These are phyloP conservation scores for Xylaria flabelliformis DNA, from an alignment of 495 filamentous ascomycete species.

Conservation along the genomic window DNA sequence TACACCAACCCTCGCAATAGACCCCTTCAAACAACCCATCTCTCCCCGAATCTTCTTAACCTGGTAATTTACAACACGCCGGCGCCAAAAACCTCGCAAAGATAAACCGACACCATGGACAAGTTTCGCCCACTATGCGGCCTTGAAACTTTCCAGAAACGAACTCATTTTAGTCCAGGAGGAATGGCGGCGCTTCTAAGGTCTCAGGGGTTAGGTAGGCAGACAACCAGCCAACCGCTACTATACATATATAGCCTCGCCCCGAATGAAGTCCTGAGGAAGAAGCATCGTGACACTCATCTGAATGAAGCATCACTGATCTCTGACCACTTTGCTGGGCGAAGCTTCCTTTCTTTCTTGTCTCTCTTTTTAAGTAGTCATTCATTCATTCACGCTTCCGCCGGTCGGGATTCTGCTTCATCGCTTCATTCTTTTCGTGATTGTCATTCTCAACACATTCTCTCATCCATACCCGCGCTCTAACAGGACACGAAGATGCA, in stretches of 20 bases:
- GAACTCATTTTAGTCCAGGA: constrained; percentile 30
- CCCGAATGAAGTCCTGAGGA: constrained; percentile 1
- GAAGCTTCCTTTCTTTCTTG: constrained; percentile 14
- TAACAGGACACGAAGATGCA: neutral
- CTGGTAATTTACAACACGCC: neutral
- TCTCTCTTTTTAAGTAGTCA: constrained; percentile 13
- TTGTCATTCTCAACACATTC: constrained; percentile 11
- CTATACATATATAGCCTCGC: constrained; percentile 1
- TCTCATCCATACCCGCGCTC: neutral
- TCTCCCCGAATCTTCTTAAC: neutral
- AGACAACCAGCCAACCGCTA: neutral
- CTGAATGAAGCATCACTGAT: neutral
- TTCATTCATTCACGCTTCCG: constrained; percentile 10
- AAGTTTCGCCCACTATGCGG: constrained; percentile 28
- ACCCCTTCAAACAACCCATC: constrained; percentile 1
- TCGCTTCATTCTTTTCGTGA: neutral
- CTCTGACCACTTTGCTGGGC: constrained; percentile 5
- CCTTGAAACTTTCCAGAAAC: constrained; percentile 38
- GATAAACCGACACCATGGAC: constrained; percentile 27
- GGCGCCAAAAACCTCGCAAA: constrained; percentile 16
- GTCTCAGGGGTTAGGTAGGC: constrained; percentile 12
- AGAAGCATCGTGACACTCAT: constrained; percentile 5
- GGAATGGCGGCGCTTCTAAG: constrained; percentile 20
- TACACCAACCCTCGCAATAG: neutral
- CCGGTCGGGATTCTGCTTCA: constrained; percentile 20